Percentiles rank a stretch among this genome's conserved stretches.
phyloP scores from a whole-genome alignment of 2,329 filamentous ascomycete species.

The Pestalotiopsis sp. region DNA sequence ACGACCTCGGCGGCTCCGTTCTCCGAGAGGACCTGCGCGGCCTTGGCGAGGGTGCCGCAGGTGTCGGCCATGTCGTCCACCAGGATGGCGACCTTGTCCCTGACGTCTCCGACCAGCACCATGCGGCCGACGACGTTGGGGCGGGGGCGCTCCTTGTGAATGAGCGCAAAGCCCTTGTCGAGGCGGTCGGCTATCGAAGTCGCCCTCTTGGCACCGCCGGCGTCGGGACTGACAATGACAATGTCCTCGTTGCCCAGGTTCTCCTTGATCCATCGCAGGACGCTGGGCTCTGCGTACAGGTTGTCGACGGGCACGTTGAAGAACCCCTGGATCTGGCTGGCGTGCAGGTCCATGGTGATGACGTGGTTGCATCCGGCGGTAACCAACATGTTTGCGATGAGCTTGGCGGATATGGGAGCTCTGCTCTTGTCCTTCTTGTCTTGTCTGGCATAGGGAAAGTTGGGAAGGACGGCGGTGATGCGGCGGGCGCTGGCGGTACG shows the following conservation, averaged over 20 bases:
- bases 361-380: constrained; percentile 91
- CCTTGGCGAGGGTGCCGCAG: constrained; percentile 80
- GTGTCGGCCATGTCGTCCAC: constrained; percentile 99
- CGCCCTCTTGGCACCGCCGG: constrained; percentile 91
- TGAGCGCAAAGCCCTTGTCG: constrained; percentile 88
- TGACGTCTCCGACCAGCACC: constrained; percentile 94
- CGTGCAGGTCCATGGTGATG: constrained; percentile 96
- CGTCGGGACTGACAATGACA: constrained; percentile 93
- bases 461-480: constrained; percentile 93
- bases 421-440: constrained; percentile 96
- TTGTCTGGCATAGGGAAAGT: constrained; percentile 94
- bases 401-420: constrained; percentile 93
- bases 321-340: constrained; percentile 93
- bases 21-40: constrained; percentile 83
- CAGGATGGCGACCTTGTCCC: constrained; percentile 89
- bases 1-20: constrained; percentile 88
- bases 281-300: constrained; percentile 91
- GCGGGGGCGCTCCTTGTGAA: constrained; percentile 92
- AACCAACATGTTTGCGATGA: constrained; percentile 97
- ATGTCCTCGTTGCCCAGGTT: constrained; percentile 81
- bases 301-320: constrained; percentile 81
- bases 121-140: constrained; percentile 87
- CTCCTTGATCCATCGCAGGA: constrained; percentile 87
- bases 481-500: constrained; percentile 71
- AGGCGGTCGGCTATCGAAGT: constrained; percentile 92